Conservation (phyloP, 2,329 filamentous ascomycete genomes). For the Aspergillus glaucus region DNA sequence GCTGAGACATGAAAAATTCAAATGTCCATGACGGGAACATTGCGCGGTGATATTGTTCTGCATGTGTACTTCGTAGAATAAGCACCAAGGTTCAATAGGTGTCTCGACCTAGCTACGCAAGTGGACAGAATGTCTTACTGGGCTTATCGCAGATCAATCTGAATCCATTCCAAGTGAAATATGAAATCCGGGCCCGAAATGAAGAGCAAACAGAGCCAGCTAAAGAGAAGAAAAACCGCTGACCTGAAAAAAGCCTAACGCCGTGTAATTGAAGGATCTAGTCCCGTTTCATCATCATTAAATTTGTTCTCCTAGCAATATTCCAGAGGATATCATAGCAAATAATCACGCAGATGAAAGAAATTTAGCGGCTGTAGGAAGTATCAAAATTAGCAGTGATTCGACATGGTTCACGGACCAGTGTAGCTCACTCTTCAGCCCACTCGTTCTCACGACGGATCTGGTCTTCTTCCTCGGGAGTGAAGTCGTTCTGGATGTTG, state of each 20-base stretch:
- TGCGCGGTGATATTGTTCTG: too few relatives aligned
- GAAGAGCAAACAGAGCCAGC: neutral
- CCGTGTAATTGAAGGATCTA: constrained; percentile 11
- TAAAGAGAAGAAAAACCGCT: constrained; percentile 9
- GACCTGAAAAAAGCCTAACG: constrained; percentile 14
- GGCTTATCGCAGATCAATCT: too few relatives aligned
- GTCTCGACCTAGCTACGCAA: too few relatives aligned
- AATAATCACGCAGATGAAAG: neutral
- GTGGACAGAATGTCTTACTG: too few relatives aligned
- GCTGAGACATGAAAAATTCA: constrained; percentile 14
- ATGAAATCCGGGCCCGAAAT: neutral
- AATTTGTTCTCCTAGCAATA: neutral
- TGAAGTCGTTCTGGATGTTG: constrained; percentile 99
- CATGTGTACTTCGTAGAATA: too few relatives aligned
- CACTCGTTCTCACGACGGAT: constrained; percentile 88
- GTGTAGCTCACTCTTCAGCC: constrained; percentile 65
- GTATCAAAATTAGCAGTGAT: constrained; percentile 6
- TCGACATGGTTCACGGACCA: neutral
- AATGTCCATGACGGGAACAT: neutral
- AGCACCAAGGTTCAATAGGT: too few relatives aligned
- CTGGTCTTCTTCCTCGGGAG: constrained; percentile 97
- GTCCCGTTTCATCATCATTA: constrained; percentile 1
- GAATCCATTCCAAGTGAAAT: neutral
- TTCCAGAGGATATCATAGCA: neutral
- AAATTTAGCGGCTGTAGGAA: constrained; percentile 45